Evolutionary conservation across 306 rosid species (phyloP).

Genomic region (Dicorynia guianensis): DNA sequence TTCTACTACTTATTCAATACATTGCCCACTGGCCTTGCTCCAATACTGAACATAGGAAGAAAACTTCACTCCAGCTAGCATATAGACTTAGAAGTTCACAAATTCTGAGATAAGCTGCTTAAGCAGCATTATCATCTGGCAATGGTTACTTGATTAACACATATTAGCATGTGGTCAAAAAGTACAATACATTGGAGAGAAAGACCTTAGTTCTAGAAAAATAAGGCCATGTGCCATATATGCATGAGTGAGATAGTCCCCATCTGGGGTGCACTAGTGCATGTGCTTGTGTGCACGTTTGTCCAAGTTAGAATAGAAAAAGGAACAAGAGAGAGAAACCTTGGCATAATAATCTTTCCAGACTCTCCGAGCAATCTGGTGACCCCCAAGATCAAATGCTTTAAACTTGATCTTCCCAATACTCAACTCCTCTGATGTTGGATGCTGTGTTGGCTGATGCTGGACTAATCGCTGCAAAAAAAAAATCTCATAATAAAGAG

Average conservation of each 20-base stretch:
- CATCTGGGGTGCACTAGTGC: neutral
- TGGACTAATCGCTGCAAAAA: slow-evolving; percentile 86
- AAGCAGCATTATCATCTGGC: neutral
- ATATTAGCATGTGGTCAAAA: neutral
- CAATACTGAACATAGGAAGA: neutral
- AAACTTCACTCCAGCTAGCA: slow-evolving; percentile 9
- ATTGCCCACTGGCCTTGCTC: neutral
- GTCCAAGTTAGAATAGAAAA: neutral
- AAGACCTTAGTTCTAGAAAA: neutral
- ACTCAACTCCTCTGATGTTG: slow-evolving; percentile 93
- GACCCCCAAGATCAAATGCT: slow-evolving; percentile 92
- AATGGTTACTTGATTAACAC: slow-evolving; percentile 1
- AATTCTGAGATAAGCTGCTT: slow-evolving; percentile 9
- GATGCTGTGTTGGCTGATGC: slow-evolving; percentile 93
- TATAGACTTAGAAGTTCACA: slow-evolving; percentile 3
- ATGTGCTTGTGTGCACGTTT: neutral
- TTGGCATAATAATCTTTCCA: slow-evolving; percentile 98
- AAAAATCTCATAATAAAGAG: slow-evolving; percentile 40
- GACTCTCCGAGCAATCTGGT: slow-evolving; percentile 88
- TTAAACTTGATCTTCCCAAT: slow-evolving; percentile 94
- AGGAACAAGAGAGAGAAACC: slow-evolving; percentile 49
- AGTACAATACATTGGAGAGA: neutral
- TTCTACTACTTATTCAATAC: neutral
- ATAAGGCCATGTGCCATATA: neutral
- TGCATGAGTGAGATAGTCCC: slow-evolving; percentile 4